Conservation (phyloP, 2,329 filamentous ascomycete species). For the Cladophialophora chaetospira region DNA sequence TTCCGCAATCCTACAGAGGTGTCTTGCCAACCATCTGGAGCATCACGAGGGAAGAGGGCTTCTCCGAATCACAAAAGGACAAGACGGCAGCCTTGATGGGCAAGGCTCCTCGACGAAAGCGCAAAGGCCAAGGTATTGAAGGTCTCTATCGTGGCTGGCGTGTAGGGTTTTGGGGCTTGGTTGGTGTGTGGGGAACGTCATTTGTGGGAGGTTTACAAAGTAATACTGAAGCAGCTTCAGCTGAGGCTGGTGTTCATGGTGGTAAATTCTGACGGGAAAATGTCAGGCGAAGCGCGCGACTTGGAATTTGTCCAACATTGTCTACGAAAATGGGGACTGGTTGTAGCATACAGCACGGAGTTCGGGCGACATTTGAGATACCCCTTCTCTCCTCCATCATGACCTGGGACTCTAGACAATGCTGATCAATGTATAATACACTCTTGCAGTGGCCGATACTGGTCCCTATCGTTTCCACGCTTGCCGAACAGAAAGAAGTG, state of each 20-base stretch:
- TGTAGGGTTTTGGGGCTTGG: conserved; percentile 57
- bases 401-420: background rate
- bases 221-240: conserved; percentile 25
- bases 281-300: background rate
- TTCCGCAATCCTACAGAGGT: conserved; percentile 76
- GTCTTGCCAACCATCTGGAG: conserved; percentile 88
- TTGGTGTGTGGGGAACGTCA: conserved; percentile 57
- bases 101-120: conserved; percentile 47
- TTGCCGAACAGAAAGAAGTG: background rate
- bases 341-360: conserved; percentile 15
- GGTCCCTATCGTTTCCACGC: background rate
- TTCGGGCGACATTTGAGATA: conserved; percentile 20
- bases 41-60: conserved; percentile 81
- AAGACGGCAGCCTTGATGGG: conserved; percentile 39
- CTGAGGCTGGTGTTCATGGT: conserved; percentile 25
- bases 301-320: background rate
- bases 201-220: conserved; percentile 41
- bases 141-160: conserved; percentile 62
- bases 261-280: conserved; percentile 29
- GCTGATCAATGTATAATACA: background rate
- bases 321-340: background rate
- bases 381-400: conserved; percentile 22
- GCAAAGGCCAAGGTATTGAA: conserved; percentile 57
- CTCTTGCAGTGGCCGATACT: no score
- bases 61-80: conserved; percentile 49